phyloP scores from a whole-genome alignment of 1,284 basidiomycete genomes.

The Sanguinoderma infundibulare region DNA sequence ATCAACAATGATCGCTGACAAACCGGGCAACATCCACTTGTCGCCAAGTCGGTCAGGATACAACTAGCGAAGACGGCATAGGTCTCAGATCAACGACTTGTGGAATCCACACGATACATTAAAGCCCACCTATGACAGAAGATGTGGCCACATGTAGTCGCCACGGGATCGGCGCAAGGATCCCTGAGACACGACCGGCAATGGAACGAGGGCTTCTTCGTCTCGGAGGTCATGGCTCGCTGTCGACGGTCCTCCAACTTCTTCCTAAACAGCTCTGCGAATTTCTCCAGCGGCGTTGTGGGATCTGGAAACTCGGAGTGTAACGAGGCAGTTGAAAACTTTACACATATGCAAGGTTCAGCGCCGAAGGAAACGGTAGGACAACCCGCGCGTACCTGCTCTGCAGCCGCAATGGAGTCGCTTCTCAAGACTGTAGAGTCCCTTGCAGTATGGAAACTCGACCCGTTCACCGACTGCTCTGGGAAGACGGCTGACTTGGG shows the following conservation, averaged over 20 bases:
- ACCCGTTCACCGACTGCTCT: too few species aligned
- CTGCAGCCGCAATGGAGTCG: too few species aligned
- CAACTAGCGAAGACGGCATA: neutral
- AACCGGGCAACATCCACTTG: neutral
- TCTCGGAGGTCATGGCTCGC: neutral
- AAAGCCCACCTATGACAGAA: neutral
- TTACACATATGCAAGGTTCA: neutral
- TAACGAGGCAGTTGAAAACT: neutral
- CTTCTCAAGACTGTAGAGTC: too few species aligned
- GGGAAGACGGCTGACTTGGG: neutral
- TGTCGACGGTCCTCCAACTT: neutral
- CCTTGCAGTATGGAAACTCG: neutral
- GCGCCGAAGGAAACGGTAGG: neutral
- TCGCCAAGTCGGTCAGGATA: neutral
- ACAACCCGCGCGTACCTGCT: neutral
- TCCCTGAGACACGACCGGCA: constrained; percentile 16
- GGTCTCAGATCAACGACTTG: neutral
- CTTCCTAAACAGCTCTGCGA: neutral
- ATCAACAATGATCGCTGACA: neutral
- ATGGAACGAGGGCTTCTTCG: constrained; percentile 6
- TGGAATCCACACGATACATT: neutral
- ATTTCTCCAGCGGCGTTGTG: neutral
- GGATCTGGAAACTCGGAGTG: neutral
- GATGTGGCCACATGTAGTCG: constrained; percentile 12
- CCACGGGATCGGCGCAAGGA: constrained; percentile 16